Conservation (phyloP, 495 filamentous ascomycete species). For the Aspergillus olivimuriae region DNA sequence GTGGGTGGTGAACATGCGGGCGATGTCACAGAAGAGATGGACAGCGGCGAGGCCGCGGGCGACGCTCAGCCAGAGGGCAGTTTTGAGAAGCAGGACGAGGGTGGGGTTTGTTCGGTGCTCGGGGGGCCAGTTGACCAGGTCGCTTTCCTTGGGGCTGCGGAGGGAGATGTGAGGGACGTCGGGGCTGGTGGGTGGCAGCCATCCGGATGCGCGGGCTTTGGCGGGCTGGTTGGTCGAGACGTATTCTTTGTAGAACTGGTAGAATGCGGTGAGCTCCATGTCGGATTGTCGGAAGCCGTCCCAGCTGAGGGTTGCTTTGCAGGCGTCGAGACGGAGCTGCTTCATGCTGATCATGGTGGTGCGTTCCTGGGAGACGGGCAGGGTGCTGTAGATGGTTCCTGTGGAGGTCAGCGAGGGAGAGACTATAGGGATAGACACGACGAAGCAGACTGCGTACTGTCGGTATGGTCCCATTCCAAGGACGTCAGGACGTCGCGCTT, state of each 20-base stretch:
- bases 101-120: neutral
- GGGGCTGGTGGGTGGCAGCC: constrained; percentile 12
- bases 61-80: constrained; percentile 19
- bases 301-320: constrained; percentile 17
- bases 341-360: constrained; percentile 14
- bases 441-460: constrained; percentile 9
- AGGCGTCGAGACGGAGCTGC: constrained; percentile 18
- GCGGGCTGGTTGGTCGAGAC: constrained; percentile 6
- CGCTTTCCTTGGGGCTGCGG: constrained; percentile 2
- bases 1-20: constrained; percentile 11
- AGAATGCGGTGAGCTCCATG: constrained; percentile 55
- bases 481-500: constrained; percentile 11
- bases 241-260: constrained; percentile 34
- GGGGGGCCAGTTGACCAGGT: constrained; percentile 11
- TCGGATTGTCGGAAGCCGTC: constrained; percentile 52
- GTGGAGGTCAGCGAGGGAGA: too few species aligned
- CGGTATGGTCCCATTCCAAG: neutral
- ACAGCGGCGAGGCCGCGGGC: constrained; percentile 22
- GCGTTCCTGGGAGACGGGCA: constrained; percentile 8
- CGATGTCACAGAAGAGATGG: constrained; percentile 23
- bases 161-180: constrained; percentile 9
- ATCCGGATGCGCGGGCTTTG: constrained; percentile 13
- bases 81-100: constrained; percentile 16
- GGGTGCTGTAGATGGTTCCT: constrained; percentile 14
- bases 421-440: too few species aligned